Evolutionary conservation across 495 filamentous ascomycete species (phyloP).

Genomic region (Lophiotrema nucula): DNA sequence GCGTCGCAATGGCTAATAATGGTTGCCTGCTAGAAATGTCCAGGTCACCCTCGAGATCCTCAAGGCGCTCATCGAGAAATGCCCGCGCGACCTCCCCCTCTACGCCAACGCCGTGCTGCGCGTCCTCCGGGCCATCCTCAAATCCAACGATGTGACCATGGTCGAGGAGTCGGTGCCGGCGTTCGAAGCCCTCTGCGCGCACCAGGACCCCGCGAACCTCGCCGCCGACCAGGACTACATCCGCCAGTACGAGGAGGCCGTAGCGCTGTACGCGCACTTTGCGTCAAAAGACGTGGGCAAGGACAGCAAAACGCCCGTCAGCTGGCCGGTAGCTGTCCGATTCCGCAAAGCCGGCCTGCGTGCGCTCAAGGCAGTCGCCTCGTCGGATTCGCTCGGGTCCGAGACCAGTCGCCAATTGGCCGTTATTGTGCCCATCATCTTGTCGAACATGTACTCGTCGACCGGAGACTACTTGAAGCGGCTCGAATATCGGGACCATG

Average conservation of each 20-base stretch:
- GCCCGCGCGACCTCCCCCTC: slow-evolving; percentile 82
- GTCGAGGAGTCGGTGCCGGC: slow-evolving; percentile 82
- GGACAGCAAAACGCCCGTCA: slow-evolving; percentile 52
- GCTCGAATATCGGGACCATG: slow-evolving; percentile 59
- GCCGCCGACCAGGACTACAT: slow-evolving; percentile 81
- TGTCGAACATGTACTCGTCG: slow-evolving; percentile 80
- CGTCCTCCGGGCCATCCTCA: slow-evolving; percentile 73
- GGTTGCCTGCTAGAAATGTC: slow-evolving; percentile 64
- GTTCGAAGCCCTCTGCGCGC: slow-evolving; percentile 77
- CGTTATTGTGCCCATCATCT: slow-evolving; percentile 73
- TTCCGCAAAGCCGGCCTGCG: slow-evolving; percentile 78
- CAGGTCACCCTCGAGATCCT: slow-evolving; percentile 90
- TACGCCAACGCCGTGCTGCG: slow-evolving; percentile 77
- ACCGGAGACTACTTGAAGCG: slow-evolving; percentile 65
- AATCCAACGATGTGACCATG: slow-evolving; percentile 79
- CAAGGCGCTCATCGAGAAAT: slow-evolving; percentile 84
- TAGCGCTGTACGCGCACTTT: slow-evolving; percentile 73
- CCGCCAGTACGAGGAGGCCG: slow-evolving; percentile 75
- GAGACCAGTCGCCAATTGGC: slow-evolving; percentile 71
- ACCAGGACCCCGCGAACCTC: slow-evolving; percentile 76
- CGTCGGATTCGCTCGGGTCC: slow-evolving; percentile 71
- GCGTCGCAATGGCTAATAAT: background rate
- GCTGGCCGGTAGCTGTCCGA: slow-evolving; percentile 72
- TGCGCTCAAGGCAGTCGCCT: slow-evolving; percentile 74
- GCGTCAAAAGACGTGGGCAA: slow-evolving; percentile 56